Conservation (phyloP, 495 filamentous ascomycete species). For the Podospora pseudocomata region DNA sequence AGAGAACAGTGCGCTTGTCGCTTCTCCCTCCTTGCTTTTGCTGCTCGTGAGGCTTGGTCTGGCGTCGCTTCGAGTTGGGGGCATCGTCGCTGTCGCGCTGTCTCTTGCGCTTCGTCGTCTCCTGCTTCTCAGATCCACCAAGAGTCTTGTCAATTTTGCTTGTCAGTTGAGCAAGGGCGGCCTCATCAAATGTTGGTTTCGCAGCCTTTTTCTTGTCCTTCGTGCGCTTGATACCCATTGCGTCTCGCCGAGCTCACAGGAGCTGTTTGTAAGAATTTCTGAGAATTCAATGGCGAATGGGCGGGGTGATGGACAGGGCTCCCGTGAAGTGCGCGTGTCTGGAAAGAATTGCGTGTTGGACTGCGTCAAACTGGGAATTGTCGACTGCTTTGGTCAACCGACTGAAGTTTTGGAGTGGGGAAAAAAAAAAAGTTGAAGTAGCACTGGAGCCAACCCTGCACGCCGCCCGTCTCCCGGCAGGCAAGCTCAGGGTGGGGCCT, state of each 20-base stretch:
- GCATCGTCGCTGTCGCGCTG: slow-evolving; percentile 28
- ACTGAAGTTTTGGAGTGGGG: neutral
- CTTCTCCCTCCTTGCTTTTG: slow-evolving; percentile 8
- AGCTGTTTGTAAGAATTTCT: neutral
- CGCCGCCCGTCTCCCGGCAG: neutral
- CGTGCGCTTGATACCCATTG: slow-evolving; percentile 27
- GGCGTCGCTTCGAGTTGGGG: slow-evolving; percentile 49
- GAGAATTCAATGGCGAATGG: neutral
- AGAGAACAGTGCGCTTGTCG: slow-evolving; percentile 36
- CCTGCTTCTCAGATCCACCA: slow-evolving; percentile 26
- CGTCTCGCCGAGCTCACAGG: neutral
- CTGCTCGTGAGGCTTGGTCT: slow-evolving; percentile 32
- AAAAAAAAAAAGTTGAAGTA: slow-evolving; percentile 3
- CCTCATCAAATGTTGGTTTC: slow-evolving; percentile 52
- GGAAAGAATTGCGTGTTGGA: neutral
- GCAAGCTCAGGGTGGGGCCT: neutral
- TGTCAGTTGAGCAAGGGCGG: slow-evolving; percentile 59
- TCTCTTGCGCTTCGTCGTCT: slow-evolving; percentile 46
- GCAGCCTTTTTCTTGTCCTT: slow-evolving; percentile 26
- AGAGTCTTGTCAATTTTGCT: slow-evolving; percentile 59
- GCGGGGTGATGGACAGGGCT: too few species aligned
- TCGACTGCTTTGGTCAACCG: neutral
- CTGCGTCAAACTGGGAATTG: neutral
- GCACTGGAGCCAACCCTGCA: slow-evolving; percentile 4
- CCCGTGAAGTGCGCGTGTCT: too few species aligned